These are phyloP conservation scores for Rosa rugosa DNA, from an alignment of 306 rosid genomes.

Conservation along the genomic window DNA sequence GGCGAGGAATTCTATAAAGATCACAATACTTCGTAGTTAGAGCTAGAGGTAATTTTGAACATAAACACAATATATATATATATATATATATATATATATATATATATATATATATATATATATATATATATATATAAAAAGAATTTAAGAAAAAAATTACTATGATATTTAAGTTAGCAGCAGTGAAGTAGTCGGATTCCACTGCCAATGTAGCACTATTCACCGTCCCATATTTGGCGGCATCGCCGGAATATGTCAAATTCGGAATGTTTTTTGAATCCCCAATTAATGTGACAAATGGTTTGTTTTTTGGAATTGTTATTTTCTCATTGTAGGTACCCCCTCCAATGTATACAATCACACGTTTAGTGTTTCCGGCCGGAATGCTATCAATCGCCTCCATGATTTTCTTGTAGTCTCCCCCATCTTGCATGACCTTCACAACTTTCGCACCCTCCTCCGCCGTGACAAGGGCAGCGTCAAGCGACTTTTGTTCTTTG, in stretches of 20 bases:
- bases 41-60: background rate
- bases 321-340: constrained; percentile 64
- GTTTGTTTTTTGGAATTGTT: constrained; percentile 34
- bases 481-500: constrained; percentile 19
- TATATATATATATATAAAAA: background rate
- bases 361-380: constrained; percentile 39
- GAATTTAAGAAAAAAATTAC: constrained; percentile 1
- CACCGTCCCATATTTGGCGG: constrained; percentile 48
- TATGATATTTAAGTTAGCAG: constrained; percentile 39
- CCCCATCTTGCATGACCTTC: constrained; percentile 51
- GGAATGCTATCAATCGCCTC: constrained; percentile 62
- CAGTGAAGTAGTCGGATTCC: constrained; percentile 37
- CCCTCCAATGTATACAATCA: constrained; percentile 45
- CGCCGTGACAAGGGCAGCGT: constrained; percentile 41
- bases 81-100: background rate
- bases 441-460: constrained; percentile 35
- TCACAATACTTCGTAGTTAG: background rate
- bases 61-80: background rate
- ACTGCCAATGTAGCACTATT: constrained; percentile 54
- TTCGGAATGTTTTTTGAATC: constrained; percentile 33
- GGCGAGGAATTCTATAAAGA: constrained; percentile 42
- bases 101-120: background rate
- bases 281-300: constrained; percentile 51
- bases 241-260: constrained; percentile 42
- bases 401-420: constrained; percentile 41